Conservation (phyloP, 371 early-diverging fungal genomes). For the Lichtheimia ornata region DNA sequence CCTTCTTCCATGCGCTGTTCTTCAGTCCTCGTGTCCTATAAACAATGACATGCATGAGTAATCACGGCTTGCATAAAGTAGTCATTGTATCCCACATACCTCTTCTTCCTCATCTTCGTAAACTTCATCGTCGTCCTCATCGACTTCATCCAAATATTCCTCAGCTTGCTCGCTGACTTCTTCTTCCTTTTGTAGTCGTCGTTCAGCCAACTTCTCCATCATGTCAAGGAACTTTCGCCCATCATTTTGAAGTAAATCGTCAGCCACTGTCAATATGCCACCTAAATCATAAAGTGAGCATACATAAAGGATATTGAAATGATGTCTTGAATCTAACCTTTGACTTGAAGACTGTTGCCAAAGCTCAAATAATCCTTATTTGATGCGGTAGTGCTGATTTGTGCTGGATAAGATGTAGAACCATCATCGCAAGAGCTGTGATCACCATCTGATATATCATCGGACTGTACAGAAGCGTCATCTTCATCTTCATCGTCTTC, state of each 20-base stretch:
- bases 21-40: conserved; percentile 71
- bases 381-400: background rate
- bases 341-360: conserved; percentile 69
- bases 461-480: conserved; percentile 22
- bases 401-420: background rate
- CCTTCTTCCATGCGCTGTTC: conserved; percentile 92
- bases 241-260: conserved; percentile 89
- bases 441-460: conserved; percentile 14
- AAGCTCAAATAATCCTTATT: conserved; percentile 50
- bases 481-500: conserved; percentile 49
- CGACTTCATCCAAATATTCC: conserved; percentile 46
- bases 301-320: background rate
- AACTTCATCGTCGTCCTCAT: conserved; percentile 63
- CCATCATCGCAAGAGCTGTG: conserved; percentile 15
- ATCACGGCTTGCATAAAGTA: background rate
- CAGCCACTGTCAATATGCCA: conserved; percentile 86
- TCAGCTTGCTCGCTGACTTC: conserved; percentile 37
- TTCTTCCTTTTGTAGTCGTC: conserved; percentile 79
- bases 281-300: conserved; percentile 34
- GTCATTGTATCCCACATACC: conserved; percentile 18
- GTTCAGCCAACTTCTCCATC: conserved; percentile 93
- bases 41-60: background rate
- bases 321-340: conserved; percentile 53
- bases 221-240: conserved; percentile 91
- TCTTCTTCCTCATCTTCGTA: conserved; percentile 64